Evolutionary conservation across 495 filamentous ascomycete species (phyloP).

Genomic region (Penicillium paxilli): DNA sequence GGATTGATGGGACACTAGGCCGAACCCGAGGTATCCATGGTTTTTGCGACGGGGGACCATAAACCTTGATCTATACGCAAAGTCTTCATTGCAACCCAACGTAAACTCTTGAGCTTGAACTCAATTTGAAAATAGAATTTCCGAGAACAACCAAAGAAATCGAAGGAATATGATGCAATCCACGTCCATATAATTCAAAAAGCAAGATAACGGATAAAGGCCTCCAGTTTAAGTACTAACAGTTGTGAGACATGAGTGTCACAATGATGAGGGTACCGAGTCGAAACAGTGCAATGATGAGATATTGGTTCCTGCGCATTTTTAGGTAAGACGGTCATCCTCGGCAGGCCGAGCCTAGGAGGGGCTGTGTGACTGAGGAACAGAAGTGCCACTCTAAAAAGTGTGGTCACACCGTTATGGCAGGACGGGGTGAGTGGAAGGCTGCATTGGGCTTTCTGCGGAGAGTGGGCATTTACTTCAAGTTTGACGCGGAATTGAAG

Average conservation of each 20-base stretch:
- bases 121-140: neutral
- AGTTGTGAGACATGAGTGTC: slow-evolving; percentile 8
- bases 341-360: slow-evolving; percentile 16
- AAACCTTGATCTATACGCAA: slow-evolving; percentile 1
- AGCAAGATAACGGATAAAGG: neutral
- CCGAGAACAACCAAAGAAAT: neutral
- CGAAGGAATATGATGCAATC: neutral
- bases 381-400: slow-evolving; percentile 12
- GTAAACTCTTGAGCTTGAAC: neutral
- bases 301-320: slow-evolving; percentile 24
- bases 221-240: neutral
- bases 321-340: slow-evolving; percentile 19
- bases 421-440: slow-evolving; percentile 9
- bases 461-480: neutral
- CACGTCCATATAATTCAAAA: neutral
- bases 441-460: neutral
- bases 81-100: neutral
- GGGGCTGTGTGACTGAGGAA: slow-evolving; percentile 21
- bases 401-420: slow-evolving; percentile 23
- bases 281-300: slow-evolving; percentile 12
- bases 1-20: neutral
- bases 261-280: slow-evolving; percentile 3
- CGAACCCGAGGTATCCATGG: neutral
- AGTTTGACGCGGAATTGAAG: no score
- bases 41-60: neutral